Base-by-base conservation (phyloP, 2,329 filamentous ascomycete species). In the Sclerotinia sclerotiorum region DNA sequence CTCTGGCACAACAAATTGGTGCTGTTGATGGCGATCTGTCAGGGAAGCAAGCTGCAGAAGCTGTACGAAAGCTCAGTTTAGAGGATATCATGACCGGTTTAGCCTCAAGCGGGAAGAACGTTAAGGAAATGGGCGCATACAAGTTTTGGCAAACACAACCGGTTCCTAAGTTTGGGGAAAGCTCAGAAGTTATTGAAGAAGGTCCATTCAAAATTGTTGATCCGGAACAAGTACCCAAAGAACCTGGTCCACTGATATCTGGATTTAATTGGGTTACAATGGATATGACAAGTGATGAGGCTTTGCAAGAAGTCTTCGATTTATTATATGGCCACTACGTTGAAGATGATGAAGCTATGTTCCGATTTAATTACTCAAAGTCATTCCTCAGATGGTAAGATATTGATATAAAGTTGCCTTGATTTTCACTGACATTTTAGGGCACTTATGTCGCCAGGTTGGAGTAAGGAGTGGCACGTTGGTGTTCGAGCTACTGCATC, bases 61-160 rank as follows among this genome's bases (percentile, higher is more conserved):
- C 83, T 60, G 81, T 90, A 71, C 86, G 86, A 79, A 85, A 85
- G 74, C 82, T 92, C 77, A 89, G 84, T 72, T 81, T 92, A 67
- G 85, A 88, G 77, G 89, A 92, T 71, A 87, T 92, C 76, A 87
- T 92, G 85, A 91, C 90, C 1, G 90, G 90, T 0, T 80, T 92
- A 75, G 90, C 93, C 21, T 84, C 92, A 10, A 88, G 87, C 70
- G 91, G 91, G 68, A 96, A 95, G 84, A 97, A 97, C 76, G 89
- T 88, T 74, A 97, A 97, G 82, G 94, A 97, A 77, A 97, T 97
- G 93, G 93, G 90, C 8, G 92, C 90, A 69, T 97, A 98, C 85
- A 97, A 97, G 81, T 99, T 99, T 82, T 99, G 95, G 95, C 89
- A 93, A 79, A 99, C 95, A 58, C 95, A 99, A 80, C 95, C 95